These are phyloP conservation scores for Cutaneotrichosporon arboriforme DNA, from an alignment of 1,284 basidiomycete genomes.

Conservation along the genomic window DNA sequence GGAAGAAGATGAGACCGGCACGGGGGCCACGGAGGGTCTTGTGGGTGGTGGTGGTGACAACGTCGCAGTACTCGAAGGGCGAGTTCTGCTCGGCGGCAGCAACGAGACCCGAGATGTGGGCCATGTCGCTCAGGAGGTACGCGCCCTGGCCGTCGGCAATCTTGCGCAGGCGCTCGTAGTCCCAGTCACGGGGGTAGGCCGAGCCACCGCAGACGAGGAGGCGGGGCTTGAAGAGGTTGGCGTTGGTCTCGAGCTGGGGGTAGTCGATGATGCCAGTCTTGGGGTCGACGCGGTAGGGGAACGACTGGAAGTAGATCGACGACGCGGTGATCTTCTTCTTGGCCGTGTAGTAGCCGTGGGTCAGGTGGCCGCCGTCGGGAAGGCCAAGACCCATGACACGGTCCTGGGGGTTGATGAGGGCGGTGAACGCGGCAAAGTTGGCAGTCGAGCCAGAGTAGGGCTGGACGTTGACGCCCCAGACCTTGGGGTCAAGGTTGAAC, in stretches of 20 bases:
- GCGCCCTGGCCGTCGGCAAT: conserved; percentile 84
- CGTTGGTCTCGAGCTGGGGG: conserved; percentile 72
- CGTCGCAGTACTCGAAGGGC: conserved; percentile 96
- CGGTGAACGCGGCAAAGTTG: conserved; percentile 96
- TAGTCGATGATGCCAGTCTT: conserved; percentile 90
- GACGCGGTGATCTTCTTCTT: conserved; percentile 99
- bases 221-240: conserved; percentile 93
- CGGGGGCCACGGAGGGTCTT: conserved; percentile 98
- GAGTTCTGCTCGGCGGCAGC: conserved; percentile 87
- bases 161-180: conserved; percentile 76
- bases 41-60: conserved; percentile 96
- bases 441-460: conserved; percentile 95
- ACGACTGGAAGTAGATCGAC: conserved; percentile 99
- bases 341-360: conserved; percentile 97
- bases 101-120: conserved; percentile 93
- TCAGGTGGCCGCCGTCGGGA: conserved; percentile 96
- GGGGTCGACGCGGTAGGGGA: conserved; percentile 87
- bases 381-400: conserved; percentile 99
- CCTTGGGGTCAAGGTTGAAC: conserved; percentile 85
- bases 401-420: conserved; percentile 94
- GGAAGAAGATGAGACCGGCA: conserved; percentile 98
- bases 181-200: conserved; percentile 98
- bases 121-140: conserved; percentile 92
- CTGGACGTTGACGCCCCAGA: conserved; percentile 99
- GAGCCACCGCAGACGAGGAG: conserved; percentile 97